Percentiles rank a stretch among this genome's conserved stretches.
Conservation (phyloP, 1,284 basidiomycete genomes). For the Leccinum ponderosum region DNA sequence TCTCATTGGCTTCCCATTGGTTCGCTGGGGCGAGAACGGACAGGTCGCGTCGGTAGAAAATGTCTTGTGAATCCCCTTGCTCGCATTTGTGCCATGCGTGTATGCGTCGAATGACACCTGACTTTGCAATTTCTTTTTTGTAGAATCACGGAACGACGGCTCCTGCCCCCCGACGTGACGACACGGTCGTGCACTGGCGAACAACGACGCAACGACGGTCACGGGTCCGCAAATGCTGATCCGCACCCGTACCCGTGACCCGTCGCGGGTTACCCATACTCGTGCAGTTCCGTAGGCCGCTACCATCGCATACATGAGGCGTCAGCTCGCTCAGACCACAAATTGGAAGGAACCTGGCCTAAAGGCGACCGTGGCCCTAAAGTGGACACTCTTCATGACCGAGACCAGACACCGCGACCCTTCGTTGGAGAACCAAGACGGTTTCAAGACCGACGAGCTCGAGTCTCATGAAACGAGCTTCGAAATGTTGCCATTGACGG, state of each 20-base stretch:
- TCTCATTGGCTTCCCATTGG: slow-evolving; percentile 63
- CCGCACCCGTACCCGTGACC: too few relatives aligned
- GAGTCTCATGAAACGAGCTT: slow-evolving; percentile 81
- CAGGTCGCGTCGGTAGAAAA: slow-evolving; percentile 55
- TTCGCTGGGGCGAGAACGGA: slow-evolving; percentile 55
- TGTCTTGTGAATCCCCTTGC: slow-evolving; percentile 36
- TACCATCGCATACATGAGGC: slow-evolving; percentile 56
- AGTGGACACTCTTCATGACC: slow-evolving; percentile 86
- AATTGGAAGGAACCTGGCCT: slow-evolving; percentile 76
- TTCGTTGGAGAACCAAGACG: slow-evolving; percentile 60
- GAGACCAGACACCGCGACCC: slow-evolving; percentile 68
- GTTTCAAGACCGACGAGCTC: slow-evolving; percentile 76
- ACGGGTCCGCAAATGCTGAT: too few relatives aligned
- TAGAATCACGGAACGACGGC: slow-evolving; percentile 26
- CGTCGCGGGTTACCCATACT: too few relatives aligned
- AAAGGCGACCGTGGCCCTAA: slow-evolving; percentile 75
- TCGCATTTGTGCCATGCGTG: neutral
- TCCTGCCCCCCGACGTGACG: too few relatives aligned
- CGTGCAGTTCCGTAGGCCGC: too few relatives aligned
- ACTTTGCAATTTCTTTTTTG: neutral
- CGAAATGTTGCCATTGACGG: slow-evolving; percentile 60
- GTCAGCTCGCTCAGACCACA: slow-evolving; percentile 49
- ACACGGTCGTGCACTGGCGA: too few relatives aligned
- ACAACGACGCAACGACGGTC: too few relatives aligned
- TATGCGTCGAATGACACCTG: neutral